phyloP scores from a whole-genome alignment of 768 basidiomycete species.

The Phylloporus arenicola region DNA sequence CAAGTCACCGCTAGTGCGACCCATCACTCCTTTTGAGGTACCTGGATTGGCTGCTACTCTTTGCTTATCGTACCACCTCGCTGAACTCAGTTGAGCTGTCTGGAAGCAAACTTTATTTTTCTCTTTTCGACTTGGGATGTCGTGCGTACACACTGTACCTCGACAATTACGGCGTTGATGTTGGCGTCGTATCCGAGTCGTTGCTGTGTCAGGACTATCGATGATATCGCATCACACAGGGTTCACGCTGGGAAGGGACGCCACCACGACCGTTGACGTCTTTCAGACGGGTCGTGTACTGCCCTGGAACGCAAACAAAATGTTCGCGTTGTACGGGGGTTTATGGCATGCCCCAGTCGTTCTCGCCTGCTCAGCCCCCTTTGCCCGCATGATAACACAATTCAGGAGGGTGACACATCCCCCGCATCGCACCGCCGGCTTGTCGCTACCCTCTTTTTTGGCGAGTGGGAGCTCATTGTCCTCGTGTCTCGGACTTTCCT shows the following conservation, averaged over 20 bases:
- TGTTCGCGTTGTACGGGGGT: background rate
- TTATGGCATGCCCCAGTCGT: background rate
- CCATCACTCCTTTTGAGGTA: background rate
- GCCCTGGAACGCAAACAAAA: background rate
- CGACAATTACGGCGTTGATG: background rate
- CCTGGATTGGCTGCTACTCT: background rate
- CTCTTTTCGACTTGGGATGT: slow-evolving; percentile 4
- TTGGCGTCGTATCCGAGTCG: slow-evolving; percentile 9
- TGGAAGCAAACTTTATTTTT: background rate
- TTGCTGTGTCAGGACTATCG: slow-evolving; percentile 7
- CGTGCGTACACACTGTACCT: slow-evolving; percentile 11
- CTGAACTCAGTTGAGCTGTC: slow-evolving; percentile 7
- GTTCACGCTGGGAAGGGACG: background rate
- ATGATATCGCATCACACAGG: background rate
- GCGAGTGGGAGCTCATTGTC: background rate
- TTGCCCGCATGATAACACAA: background rate
- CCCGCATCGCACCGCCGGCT: background rate
- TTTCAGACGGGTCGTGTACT: background rate
- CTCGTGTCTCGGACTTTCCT: background rate
- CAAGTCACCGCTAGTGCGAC: slow-evolving; percentile 10
- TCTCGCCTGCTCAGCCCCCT: background rate
- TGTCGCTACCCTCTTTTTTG: background rate
- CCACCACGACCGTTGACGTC: slow-evolving; percentile 15
- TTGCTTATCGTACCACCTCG: background rate
- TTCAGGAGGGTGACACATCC: background rate